phyloP scores from a whole-genome alignment of 805 yeast species.

The Monosporozyma aquatica region DNA sequence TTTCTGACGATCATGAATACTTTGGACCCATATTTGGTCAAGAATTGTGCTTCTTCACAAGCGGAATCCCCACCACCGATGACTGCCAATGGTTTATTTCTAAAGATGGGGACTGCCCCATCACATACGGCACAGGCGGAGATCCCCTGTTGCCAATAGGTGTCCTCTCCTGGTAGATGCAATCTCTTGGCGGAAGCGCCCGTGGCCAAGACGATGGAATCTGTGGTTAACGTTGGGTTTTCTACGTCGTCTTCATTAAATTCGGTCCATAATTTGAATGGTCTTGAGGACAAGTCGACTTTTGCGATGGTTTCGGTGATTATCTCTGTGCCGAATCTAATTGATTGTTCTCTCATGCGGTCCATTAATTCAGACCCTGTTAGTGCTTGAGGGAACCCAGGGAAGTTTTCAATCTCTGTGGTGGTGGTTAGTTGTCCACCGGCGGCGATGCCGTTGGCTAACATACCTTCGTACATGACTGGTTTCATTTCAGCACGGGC shows the following conservation, averaged over 20 bases:
- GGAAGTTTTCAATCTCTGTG: constrained; percentile 97
- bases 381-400: constrained; percentile 94
- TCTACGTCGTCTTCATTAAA: constrained; percentile 89
- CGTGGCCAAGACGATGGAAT: constrained; percentile 86
- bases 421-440: constrained; percentile 99
- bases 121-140: constrained; percentile 99
- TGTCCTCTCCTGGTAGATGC: constrained; percentile 90
- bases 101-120: constrained; percentile 98
- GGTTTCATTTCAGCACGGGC: constrained; percentile 96
- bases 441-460: constrained; percentile 95
- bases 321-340: constrained; percentile 83
- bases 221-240: constrained; percentile 83
- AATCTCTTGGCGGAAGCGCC: constrained; percentile 98
- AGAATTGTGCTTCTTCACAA: constrained; percentile 95
- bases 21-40: constrained; percentile 96
- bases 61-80: constrained; percentile 99
- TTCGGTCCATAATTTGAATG: constrained; percentile 96
- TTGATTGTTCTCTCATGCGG: constrained; percentile 82
- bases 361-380: constrained; percentile 87
- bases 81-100: constrained; percentile 96
- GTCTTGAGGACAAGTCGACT: constrained; percentile 78
- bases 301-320: constrained; percentile 93
- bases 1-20: constrained; percentile 90
- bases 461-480: constrained; percentile 85
- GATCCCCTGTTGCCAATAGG: constrained; percentile 98